Base-by-base conservation (phyloP, 148 eudicot genomes). In the Camellia lanceoleosa region DNA sequence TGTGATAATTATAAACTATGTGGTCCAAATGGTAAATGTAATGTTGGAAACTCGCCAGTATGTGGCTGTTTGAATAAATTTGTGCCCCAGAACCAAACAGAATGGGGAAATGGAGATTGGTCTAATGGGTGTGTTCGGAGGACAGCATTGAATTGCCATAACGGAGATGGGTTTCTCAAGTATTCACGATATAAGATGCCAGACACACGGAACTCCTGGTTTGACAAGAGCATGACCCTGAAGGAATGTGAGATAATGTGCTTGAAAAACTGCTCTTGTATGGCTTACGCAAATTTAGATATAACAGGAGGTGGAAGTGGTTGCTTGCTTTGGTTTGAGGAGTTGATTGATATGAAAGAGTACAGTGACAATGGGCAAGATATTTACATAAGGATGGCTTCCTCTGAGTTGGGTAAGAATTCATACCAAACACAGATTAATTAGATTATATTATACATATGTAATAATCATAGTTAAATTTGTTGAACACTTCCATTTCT, bases 371-470 rank as follows among this genome's bases (percentile, higher is more conserved):
- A 2, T 71, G 85, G 87, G 19, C 85, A 85, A 72, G 80, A 80
- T 15, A 68, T 85, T 12, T 79, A 82, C 60, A 15, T 85, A 8
- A 54, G 82, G 10, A 43, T 84, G 77, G 77, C 87, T 3, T 62
- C 84, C 65, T 85, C 87, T n/a, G 84, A 82, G 19, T 44, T 82
- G 63, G 83, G 87, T 85, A 76, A 6, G 77, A 42, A 49, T 7
- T 4, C 52, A 7, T 49, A 49, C 52, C 52, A 49, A 49, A 49
- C 52, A 49, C 52, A 20, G 38, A 30, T 30, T 30, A 30, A 30
- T 30, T 30, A 30, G 38, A 30, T 30, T 30, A 30, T 30, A 30
- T 30, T 30, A 30, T 30, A 30, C 38, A 77, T 30, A 30, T 30
- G 30, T 30, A 30, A 30, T 30, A 30, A 30, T 30, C 23, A 0